Base-by-base conservation (phyloP, 1,139 yeast genomes). In the Lodderomyces metapsilosis region DNA sequence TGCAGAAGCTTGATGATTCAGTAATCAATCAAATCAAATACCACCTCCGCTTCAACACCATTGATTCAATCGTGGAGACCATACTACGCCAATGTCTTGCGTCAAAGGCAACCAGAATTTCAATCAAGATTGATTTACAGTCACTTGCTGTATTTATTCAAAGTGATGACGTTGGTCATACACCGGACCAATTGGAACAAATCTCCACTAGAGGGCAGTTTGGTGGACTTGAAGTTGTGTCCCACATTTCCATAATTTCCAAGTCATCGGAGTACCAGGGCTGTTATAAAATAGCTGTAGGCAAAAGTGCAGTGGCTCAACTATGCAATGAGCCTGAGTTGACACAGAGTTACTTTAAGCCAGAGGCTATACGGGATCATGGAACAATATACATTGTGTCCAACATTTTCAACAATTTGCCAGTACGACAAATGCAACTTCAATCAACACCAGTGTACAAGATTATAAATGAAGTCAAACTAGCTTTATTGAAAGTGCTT, bases 131-230 rank as follows among this genome's bases (percentile, higher is more conserved):
- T 9, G 84, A 84, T 53, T 82, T 81, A 16, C 80, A 82, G 1
- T 54, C 66, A 1, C 54, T 73, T 13, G 92, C 83, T 44, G 63
- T 88, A 1, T 80, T 76, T 42, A 78, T 89, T 10, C 69, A 76
- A 2, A 98, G 91, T 56, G 79, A 88, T 57, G 98, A 98, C 0
- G 42, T 57, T 2, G 98, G 98, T 0, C 82, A 91, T 12, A 54
- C 61, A 15, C 67, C 51, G n/a, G 67, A 66, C 0, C 94, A 88
- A 46, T 58, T 88, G 34, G 69, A 72, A 0, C 55, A 80, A 17
- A 68, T 84, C 5, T 7, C 18, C 10, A 15, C 11, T 7, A 13
- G 17, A 8, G 13, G 11, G 5, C 15, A 10, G 4, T 13, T 25
- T 36, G 32, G 34, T 12, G 24, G 21, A 11, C 24, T 36, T 18